These are phyloP conservation scores for Emericellopsis terricola DNA, from an alignment of 495 filamentous ascomycete genomes.

Conservation along the genomic window DNA sequence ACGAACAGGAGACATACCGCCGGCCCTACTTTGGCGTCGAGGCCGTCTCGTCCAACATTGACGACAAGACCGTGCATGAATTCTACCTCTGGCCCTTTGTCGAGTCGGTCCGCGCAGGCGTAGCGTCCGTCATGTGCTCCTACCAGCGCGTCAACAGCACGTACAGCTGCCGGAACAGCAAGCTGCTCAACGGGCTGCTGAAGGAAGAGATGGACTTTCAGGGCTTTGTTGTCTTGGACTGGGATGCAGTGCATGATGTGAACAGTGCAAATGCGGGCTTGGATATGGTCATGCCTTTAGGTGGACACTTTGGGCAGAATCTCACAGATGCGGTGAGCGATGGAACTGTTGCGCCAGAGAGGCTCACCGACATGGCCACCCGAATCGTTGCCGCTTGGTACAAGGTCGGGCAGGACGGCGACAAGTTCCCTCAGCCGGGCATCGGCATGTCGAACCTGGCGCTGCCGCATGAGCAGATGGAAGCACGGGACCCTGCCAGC, in stretches of 20 bases:
- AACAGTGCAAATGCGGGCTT: conserved; percentile 35
- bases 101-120: conserved; percentile 42
- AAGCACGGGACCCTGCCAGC: conserved; percentile 23
- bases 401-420: conserved; percentile 32
- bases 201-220: conserved; percentile 50
- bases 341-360: conserved; percentile 26
- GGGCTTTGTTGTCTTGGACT: conserved; percentile 49
- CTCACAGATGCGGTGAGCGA: conserved; percentile 26
- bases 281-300: conserved; percentile 43
- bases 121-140: conserved; percentile 48
- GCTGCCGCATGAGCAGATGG: conserved; percentile 30
- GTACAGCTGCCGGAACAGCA: conserved; percentile 45
- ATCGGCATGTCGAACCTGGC: conserved; percentile 33
- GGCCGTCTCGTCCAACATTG: conserved; percentile 41
- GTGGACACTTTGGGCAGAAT: conserved; percentile 17
- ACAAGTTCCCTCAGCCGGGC: conserved; percentile 27
- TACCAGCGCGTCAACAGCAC: conserved; percentile 51
- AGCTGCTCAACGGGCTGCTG: conserved; percentile 40
- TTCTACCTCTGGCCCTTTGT: conserved; percentile 58
- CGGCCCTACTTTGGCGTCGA: conserved; percentile 25
- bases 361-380: conserved; percentile 33
- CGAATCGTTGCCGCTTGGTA: conserved; percentile 43
- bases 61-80: conserved; percentile 53
- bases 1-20: conserved; percentile 50
- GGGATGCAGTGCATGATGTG: conserved; percentile 41